Evolutionary conservation across 305 asterid genomes (phyloP), one percentile per base, ranked within the genome.

Genomic region (Stenogyne calaminthoides): DNA sequence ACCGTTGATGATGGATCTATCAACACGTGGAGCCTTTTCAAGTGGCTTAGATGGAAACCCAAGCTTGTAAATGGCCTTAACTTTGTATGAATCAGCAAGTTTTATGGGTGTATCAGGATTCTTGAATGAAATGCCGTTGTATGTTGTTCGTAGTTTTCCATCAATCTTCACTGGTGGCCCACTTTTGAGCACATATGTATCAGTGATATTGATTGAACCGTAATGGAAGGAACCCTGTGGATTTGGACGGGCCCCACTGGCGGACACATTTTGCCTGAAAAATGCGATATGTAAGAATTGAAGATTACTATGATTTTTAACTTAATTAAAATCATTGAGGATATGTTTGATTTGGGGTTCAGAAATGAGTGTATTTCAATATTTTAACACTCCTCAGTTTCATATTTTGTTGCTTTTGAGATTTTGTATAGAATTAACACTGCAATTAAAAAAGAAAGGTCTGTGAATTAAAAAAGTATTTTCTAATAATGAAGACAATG

Each of bases 141-240:
- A 58, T 11, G 64, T 58, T 2, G 64, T 39, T 27, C 64, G 42
- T 27, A 58, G 6, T 58, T 58, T 58, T 29, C 64, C 64, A 29
- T 58, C 16, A 14, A 58, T 58, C 42, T 1, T 58, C 2, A 58
- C 39, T 27, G 64, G 64, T 25, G 64, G 64, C 64, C 29, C 40
- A 29, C 15, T 58, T 7, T 58, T 58, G 19, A 58, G 20, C 40
- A 58, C 64, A 58, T 12, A 58, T 14, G n/a, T 11, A 29, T 58
- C 42, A 0, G 64, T 58, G 11, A 58, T 42, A 58, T 58, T 58
- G 11, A 58, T 58, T 27, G 64, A 58, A 29, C 64, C 64, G 15
- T 58, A 58, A 58, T 58, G 64, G 20, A 58, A 58, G 18, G 64
- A 58, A 27, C 64, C 64, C 42, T 58, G 64, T 29, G 64, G 64